Base-by-base conservation (phyloP, 768 basidiomycete species). In the Phanerochaete sordida region DNA sequence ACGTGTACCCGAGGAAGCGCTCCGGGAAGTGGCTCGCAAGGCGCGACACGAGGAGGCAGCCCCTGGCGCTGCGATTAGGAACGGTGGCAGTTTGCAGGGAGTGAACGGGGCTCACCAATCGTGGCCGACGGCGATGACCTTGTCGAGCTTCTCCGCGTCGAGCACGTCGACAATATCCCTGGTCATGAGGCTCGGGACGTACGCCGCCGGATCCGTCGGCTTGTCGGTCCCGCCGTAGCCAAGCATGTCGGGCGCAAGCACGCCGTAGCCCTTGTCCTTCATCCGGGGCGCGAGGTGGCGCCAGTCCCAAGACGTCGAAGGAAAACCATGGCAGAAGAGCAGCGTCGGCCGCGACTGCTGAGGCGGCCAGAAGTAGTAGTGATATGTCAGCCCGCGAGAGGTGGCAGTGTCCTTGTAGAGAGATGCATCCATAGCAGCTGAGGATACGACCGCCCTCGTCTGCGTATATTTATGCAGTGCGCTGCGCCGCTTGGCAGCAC, bases 201-300 rank as follows among this genome's bases (percentile, higher is more conserved):
- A 78, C 47, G 57, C 50, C 26, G 64, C 59, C 3, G 60, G 54
- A 24, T 75, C 70, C 0, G 56, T 62, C 8, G 80, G 74, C 64
- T 80, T 81, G 59, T 74, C 73, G 3, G 82, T 81, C 21, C 66
- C 74, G 16, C 80, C 82, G 37, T 72, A 75, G 11, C 82, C 81
- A 15, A 82, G 73, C 62, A 80, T 73, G 64, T 82, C 81, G 0
- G 81, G 81, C 19, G 73, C 77, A 52, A 82, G 66, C 12, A 81
- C 30, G 13, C 79, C 76, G 45, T 77, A 80, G 26, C 81, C 81
- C 55, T 68, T 67, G 27, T 69, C 65, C 47, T 70, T 55, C 66
- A 82, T 74, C 66, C 72, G 72, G 49, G 69, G 61, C 57, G 79
- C 72, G 50, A 79, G 75, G 35, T 70, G 64, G 43, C 72, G 70